Percentiles rank a stretch among this genome's conserved stretches.
These are phyloP conservation scores for Boletus subparvulus DNA, from an alignment of 768 basidiomycete species.

Conservation along the genomic window DNA sequence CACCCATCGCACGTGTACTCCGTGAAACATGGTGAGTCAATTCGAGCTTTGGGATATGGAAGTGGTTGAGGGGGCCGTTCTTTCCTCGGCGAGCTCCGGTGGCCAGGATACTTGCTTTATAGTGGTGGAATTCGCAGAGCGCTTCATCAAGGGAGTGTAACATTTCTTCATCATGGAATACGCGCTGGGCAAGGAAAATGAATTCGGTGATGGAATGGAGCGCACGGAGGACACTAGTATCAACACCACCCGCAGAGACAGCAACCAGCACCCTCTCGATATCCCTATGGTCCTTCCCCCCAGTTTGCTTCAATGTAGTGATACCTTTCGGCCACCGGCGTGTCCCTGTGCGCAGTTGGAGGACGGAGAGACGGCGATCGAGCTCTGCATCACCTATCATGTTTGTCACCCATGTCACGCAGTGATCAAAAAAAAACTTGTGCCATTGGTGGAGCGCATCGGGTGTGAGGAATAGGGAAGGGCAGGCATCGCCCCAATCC, in stretches of 20 bases:
- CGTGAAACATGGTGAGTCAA: slow-evolving; percentile 7
- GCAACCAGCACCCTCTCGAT: not conserved
- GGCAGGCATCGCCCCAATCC: slow-evolving; percentile 23
- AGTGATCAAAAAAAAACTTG: slow-evolving; percentile 27
- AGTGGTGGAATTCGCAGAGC: slow-evolving; percentile 1
- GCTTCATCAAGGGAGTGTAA: not conserved
- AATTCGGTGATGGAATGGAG: slow-evolving; percentile 40
- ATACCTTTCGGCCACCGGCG: not conserved
- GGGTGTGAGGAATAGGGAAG: slow-evolving; percentile 21
- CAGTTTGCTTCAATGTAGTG: slow-evolving; percentile 1
- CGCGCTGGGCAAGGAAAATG: slow-evolving; percentile 35
- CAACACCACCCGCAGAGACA: slow-evolving; percentile 10
- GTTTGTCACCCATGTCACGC: not conserved
- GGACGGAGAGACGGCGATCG: slow-evolving; percentile 21
- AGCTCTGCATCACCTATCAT: slow-evolving; percentile 24
- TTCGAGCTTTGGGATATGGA: slow-evolving; percentile 23
- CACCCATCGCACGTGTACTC: slow-evolving; percentile 31
- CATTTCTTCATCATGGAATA: not conserved
- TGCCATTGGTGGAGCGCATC: slow-evolving; percentile 30
- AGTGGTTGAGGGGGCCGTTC: not conserved
- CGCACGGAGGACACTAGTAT: slow-evolving; percentile 29
- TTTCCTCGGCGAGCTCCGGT: not conserved
- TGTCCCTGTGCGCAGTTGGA: slow-evolving; percentile 15
- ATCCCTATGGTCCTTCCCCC: not conserved
- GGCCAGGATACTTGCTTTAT: not conserved